Evolutionary conservation across 345 rosid species (phyloP), one percentile per base, ranked within the genome.

Genomic region (Euphorbia lathyris): DNA sequence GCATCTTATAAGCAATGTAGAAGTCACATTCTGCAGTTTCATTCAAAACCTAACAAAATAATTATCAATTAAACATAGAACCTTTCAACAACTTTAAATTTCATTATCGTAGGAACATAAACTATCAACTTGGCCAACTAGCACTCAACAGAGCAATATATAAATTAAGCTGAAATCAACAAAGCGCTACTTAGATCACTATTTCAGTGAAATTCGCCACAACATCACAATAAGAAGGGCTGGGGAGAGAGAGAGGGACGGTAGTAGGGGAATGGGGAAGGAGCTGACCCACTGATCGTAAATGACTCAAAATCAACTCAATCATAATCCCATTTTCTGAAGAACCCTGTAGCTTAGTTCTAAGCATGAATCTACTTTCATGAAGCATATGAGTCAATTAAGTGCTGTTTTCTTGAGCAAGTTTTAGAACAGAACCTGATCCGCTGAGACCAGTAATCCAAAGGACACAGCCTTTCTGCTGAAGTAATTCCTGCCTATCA

Each of bases 361-460:
- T 9, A 60, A 9, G 42, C 25, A 60, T 11, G 42, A 19, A 60
- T 17, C 5, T n/a, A n/a, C n/a, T n/a, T 13, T 16, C 29, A 5
- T 0, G 38, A 27, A n/a, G 38, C 25, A 19, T 29, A 19, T 3
- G 25, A 38, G 9, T 17, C 43, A 62, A 62, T 11, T 19, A 62
- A 17, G 5, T 10, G 19, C 25, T 20, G n/a, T 36, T 62, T 62
- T 17, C 4, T 45, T 1, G 26, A 26, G 12, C 14, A 65, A 65
- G 30, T 62, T 3, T 16, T 17, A 64, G 64, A 29, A 53, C 51
- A 45, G 51, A 67, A 77, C 80, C 80, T 72, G 80, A 72, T 40
- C 80, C 80, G 8, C 80, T 77, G 47, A 77, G 76, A 48, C 80
- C 80, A 3, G 80, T 77, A 64, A 77, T 77, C 80, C 80, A 77